Percentiles rank a stretch among this genome's conserved stretches.
Conservation (phyloP, 1,284 basidiomycete genomes). For the Moniliella sp. region DNA sequence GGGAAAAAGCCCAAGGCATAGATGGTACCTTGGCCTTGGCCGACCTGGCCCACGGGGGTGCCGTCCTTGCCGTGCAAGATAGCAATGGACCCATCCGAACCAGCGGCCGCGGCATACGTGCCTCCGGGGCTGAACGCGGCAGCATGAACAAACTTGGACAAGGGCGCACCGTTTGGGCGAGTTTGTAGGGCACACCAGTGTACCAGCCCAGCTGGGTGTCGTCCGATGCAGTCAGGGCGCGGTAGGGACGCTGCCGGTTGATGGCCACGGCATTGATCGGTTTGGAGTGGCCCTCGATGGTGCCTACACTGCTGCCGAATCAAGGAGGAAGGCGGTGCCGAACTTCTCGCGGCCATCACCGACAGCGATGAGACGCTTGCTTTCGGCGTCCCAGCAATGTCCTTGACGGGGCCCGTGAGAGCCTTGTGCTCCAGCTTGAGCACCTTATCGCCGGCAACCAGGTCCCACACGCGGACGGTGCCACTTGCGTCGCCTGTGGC, state of each 20-base stretch:
- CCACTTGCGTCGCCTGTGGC: conserved; percentile 43
- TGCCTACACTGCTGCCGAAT: conserved; percentile 61
- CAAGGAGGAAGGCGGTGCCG: conserved; percentile 34
- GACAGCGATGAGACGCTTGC: conserved; percentile 77
- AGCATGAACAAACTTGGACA: conserved; percentile 83
- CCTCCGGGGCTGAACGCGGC: conserved; percentile 50
- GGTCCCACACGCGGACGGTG: conserved; percentile 63
- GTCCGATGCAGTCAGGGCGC: conserved; percentile 46
- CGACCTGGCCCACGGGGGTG: too few species aligned
- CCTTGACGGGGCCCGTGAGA: conserved; percentile 64
- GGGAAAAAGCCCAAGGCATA: conserved; percentile 36
- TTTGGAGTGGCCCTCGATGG: conserved; percentile 79
- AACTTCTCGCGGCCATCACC: conserved; percentile 73
- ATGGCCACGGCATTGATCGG: conserved; percentile 81
- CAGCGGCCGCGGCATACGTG: conserved; percentile 58
- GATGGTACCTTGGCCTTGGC: too few species aligned
- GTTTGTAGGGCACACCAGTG: conserved; percentile 47
- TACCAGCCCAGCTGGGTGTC: conserved; percentile 62
- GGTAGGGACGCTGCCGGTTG: conserved; percentile 66
- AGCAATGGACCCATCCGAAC: conserved; percentile 68
- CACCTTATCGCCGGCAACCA: conserved; percentile 56
- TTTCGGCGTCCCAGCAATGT: conserved; percentile 84
- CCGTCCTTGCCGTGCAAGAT: conserved; percentile 79
- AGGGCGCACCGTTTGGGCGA: conserved; percentile 38
- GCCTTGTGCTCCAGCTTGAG: conserved; percentile 52